Conservation (phyloP, 179 eudicot species). For the Silene coronaria region DNA sequence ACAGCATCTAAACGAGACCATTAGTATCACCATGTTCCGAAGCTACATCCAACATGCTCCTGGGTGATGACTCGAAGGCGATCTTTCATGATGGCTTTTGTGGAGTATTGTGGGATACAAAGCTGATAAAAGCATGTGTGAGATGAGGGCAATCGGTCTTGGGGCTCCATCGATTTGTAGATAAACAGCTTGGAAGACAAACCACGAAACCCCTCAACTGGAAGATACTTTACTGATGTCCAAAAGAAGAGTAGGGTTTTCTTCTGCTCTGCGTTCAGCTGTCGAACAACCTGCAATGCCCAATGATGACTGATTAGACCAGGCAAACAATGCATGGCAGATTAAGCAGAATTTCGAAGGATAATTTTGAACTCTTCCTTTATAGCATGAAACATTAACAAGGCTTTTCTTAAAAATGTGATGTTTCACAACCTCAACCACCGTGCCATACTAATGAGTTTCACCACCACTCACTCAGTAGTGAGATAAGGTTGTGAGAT, state of each 20-base stretch:
- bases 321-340: background rate
- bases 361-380: background rate
- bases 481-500: background rate
- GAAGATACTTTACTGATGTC: slow-evolving; percentile 84
- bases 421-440: background rate
- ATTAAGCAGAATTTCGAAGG: background rate
- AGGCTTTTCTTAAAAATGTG: background rate
- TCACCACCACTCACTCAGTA: background rate
- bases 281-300: slow-evolving; percentile 48
- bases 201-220: slow-evolving; percentile 80
- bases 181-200: slow-evolving; percentile 62
- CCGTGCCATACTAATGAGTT: background rate
- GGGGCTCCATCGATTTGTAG: slow-evolving; percentile 45
- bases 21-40: slow-evolving; percentile 58
- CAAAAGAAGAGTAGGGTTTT: slow-evolving; percentile 85
- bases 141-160: slow-evolving; percentile 70
- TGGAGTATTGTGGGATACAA: slow-evolving; percentile 63
- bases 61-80: slow-evolving; percentile 62
- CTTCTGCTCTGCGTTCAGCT: slow-evolving; percentile 58
- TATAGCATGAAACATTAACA: background rate
- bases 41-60: slow-evolving; percentile 89
- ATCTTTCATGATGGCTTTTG: slow-evolving; percentile 46
- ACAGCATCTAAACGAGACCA: slow-evolving; percentile 11
- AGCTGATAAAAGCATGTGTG: slow-evolving; percentile 87
- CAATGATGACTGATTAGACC: background rate